phyloP scores from a whole-genome alignment of 495 filamentous ascomycete species.

The Penicillium goetzii region DNA sequence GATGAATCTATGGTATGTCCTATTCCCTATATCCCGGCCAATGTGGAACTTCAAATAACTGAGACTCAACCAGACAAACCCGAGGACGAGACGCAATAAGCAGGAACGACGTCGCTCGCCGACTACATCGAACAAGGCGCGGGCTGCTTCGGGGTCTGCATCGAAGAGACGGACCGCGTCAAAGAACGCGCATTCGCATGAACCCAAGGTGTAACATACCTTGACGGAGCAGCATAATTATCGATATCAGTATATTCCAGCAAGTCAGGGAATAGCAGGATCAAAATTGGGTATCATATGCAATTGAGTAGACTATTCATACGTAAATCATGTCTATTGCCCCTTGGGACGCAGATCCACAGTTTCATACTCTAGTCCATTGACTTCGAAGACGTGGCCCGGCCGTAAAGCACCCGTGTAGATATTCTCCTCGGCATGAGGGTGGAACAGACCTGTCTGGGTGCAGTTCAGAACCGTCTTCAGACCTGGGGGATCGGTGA shows the following conservation, averaged over 20 bases:
- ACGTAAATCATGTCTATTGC: slow-evolving; percentile 16
- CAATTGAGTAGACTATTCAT: slow-evolving; percentile 14
- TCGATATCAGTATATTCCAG: background rate
- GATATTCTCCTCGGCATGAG: slow-evolving; percentile 68
- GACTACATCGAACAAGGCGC: slow-evolving; percentile 19
- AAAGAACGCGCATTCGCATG: slow-evolving; percentile 15
- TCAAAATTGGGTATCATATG: slow-evolving; percentile 29
- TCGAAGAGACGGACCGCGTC: slow-evolving; percentile 16
- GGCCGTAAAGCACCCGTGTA: slow-evolving; percentile 83
- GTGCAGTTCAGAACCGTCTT: slow-evolving; percentile 75
- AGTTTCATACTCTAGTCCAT: slow-evolving; percentile 73
- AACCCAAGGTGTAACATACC: slow-evolving; percentile 4
- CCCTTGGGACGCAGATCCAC: slow-evolving; percentile 70
- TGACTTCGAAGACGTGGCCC: slow-evolving; percentile 84
- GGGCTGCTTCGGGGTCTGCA: slow-evolving; percentile 26
- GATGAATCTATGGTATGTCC: slow-evolving; percentile 8
- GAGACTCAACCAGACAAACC: background rate
- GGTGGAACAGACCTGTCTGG: slow-evolving; percentile 81
- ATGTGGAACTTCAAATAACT: background rate
- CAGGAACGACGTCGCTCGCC: slow-evolving; percentile 23
- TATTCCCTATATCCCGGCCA: background rate
- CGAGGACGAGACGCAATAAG: slow-evolving; percentile 6
- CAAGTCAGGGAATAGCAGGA: background rate
- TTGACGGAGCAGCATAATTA: background rate
- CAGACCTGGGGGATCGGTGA: slow-evolving; percentile 91